phyloP scores from a whole-genome alignment of 345 rosid species.

The Diplotaxis tenuifolia region DNA sequence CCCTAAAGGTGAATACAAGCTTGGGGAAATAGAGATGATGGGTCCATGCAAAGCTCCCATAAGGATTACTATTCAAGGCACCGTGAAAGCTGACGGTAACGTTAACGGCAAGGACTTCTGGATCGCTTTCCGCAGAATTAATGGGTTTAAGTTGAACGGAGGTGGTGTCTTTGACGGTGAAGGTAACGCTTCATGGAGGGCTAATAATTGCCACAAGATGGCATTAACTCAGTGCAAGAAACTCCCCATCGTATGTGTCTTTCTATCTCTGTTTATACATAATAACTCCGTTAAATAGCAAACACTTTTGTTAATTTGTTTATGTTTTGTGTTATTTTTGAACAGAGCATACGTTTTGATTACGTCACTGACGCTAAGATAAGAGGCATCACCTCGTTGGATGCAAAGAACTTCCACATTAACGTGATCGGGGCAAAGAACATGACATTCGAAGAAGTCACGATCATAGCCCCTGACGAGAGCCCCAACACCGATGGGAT shows the following conservation, averaged over 20 bases:
- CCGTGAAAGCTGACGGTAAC: constrained; percentile 29
- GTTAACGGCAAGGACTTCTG: constrained; percentile 27
- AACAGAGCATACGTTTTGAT: constrained; percentile 52
- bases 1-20: constrained; percentile 37
- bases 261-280: neutral
- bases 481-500: constrained; percentile 69
- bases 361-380: constrained; percentile 38
- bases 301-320: neutral
- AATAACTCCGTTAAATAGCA: neutral
- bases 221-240: constrained; percentile 24
- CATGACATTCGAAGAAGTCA: constrained; percentile 38
- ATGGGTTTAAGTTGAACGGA: constrained; percentile 50
- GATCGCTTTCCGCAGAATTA: constrained; percentile 50
- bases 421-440: constrained; percentile 50
- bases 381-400: constrained; percentile 38
- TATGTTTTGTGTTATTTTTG: constrained; percentile 2
- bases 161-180: constrained; percentile 65
- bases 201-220: constrained; percentile 34
- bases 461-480: constrained; percentile 36
- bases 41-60: constrained; percentile 40
- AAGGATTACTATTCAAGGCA: constrained; percentile 14
- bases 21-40: constrained; percentile 7
- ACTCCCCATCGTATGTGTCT: constrained; percentile 28
- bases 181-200: constrained; percentile 56
- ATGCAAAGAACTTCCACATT: constrained; percentile 59